Evolutionary conservation across 768 basidiomycete genomes (phyloP), one percentile per base, ranked within the genome.

Genomic region (Leccinum olivaceopallidum): DNA sequence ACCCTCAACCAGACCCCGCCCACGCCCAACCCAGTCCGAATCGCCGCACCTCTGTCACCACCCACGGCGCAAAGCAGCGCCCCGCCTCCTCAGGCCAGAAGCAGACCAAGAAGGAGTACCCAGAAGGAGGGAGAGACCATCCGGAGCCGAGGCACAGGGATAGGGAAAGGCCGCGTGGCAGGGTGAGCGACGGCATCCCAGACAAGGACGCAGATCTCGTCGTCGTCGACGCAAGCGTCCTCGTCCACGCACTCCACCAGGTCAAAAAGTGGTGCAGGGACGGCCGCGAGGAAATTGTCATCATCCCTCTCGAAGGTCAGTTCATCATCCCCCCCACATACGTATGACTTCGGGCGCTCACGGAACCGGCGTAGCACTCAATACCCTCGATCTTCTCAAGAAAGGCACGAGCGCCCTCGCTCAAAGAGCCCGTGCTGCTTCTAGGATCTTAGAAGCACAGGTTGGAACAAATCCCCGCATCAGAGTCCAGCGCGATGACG

Each of bases 331-430:
- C 7, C 2, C 34, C 61, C 28, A 47, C 42, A 26, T 37, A 18
- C n/a, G 42, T 18, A 20, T 26, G 7, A 28, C 12, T 56, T 60
- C 55, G 53, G 42, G 5, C 26, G 28, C 28, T 30, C 8, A 30
- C 28, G 28, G 28, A 34, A 34, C 26, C 48, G 26, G 24, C 55
- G 26, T 71, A 96, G 94, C 90, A 9, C 81, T 97, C 28, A 95
- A 94, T 68, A 95, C 94, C 0, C 82, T 97, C 3, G 95, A 97
- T 70, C 77, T 95, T 2, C 83, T 96, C 69, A 97, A 97, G 83
- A 97, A 96, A 71, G 94, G 94, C 1, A 86, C 87, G 0, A 89
- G 81, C 28, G 76, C 84, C 0, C 81, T 94, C 12, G 92, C 94
- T 0, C 85, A 90, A 69, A 86, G 88, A 28, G 94, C 94, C 2